phyloP scores from a whole-genome alignment of 345 rosid species.

The Leavenworthia alabamica region DNA sequence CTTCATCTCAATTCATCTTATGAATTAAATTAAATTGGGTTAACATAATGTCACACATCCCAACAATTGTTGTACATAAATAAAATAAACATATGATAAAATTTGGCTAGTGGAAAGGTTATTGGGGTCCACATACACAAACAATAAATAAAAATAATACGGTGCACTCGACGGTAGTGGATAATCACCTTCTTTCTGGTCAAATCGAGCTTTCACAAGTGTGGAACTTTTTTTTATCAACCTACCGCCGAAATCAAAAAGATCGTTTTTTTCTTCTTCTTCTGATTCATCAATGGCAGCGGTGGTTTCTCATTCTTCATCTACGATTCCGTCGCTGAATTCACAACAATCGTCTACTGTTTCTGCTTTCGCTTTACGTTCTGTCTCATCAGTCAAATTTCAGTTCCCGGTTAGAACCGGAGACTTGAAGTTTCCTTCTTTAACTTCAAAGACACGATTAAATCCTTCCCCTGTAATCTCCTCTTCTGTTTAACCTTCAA shows the following conservation, averaged over 20 bases:
- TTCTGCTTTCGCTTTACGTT: conserved; percentile 6
- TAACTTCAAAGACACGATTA: conserved; percentile 18
- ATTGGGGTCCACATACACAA: no score
- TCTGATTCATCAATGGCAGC: conserved; percentile 10
- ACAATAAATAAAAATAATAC: no score
- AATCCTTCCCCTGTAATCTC: conserved; percentile 17
- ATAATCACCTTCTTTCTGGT: neutral
- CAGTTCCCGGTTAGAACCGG: conserved; percentile 23
- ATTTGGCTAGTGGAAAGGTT: no score
- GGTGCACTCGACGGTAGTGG: no score
- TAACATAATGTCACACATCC: no score
- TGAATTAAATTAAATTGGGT: no score
- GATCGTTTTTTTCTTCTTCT: neutral
- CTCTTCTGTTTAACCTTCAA: neutral
- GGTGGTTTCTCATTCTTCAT: conserved; percentile 8
- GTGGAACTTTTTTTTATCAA: neutral
- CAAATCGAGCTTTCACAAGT: conserved; percentile 2
- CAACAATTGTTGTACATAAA: no score
- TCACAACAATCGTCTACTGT: neutral
- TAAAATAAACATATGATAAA: no score
- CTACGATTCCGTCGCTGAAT: conserved; percentile 4
- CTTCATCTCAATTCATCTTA: no score
- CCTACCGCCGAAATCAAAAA: neutral
- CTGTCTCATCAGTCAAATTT: conserved; percentile 6
- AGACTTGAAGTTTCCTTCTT: conserved; percentile 9